Evolutionary conservation across 495 filamentous ascomycete genomes (phyloP).

Genomic region (Penicillium paxilli): DNA sequence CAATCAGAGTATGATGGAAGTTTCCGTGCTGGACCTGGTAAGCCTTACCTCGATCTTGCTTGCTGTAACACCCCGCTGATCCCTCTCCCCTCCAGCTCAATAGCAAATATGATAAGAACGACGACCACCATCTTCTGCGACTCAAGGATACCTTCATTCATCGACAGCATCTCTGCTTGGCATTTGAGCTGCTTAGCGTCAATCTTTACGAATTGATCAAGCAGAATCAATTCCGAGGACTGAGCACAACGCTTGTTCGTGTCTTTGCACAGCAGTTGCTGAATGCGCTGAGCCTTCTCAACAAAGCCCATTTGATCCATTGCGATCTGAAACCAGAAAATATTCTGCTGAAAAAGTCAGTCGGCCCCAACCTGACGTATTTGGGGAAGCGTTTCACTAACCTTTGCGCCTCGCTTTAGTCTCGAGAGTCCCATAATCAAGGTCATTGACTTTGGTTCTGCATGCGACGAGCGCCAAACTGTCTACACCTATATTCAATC

Average conservation of each 20-base stretch:
- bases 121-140: constrained; percentile 94
- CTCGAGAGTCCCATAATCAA: constrained; percentile 99
- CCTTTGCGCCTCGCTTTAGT: constrained; percentile 33
- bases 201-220: constrained; percentile 99
- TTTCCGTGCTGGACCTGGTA: constrained; percentile 96
- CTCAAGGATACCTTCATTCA: constrained; percentile 99
- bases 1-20: constrained; percentile 99
- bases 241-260: constrained; percentile 95
- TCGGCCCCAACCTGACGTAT: background rate
- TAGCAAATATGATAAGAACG: constrained; percentile 97
- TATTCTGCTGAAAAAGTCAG: constrained; percentile 92
- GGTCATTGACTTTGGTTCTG: constrained; percentile 99
- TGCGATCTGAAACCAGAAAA: constrained; percentile 99
- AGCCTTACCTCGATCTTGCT: constrained; percentile 15
- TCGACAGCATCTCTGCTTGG: constrained; percentile 93
- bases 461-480: constrained; percentile 96
- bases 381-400: background rate
- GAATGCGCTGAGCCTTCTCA: constrained; percentile 87
- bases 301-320: constrained; percentile 96
- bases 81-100: constrained; percentile 65
- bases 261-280: constrained; percentile 98
- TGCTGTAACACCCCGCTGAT: constrained; percentile 21
- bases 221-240: constrained; percentile 97
- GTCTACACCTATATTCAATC: constrained; percentile 99
- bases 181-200: constrained; percentile 96